Evolutionary conservation across 768 basidiomycete genomes (phyloP), one percentile per base, ranked within the genome.

Genomic region (Termitomyces sp.): DNA sequence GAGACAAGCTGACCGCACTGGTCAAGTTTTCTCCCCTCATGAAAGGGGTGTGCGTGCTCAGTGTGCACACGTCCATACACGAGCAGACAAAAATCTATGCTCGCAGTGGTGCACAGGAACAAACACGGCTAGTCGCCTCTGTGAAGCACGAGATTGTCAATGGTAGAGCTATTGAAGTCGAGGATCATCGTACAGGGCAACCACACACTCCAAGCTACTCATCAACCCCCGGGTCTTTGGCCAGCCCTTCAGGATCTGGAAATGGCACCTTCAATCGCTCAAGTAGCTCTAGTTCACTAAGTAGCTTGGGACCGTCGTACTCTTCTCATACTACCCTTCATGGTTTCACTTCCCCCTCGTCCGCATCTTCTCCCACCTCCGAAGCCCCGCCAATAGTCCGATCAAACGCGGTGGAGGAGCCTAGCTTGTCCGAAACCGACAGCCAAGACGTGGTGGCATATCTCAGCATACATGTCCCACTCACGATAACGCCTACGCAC

Each of bases 1-100:
- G 95, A 7, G 95, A 98, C 73, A 82, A 81, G 11, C 76, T 97
- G 59, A 89, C 90, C 0, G 89, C 92, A 0, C 76, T 89, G 13
- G 83, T 94, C 73, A 97, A 96, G 71, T 92, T 97, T 71, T 86
- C 87, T 38, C 95, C 96, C 0, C 76, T 97, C 22, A 77, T 81
- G 42, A 98, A 98, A 73, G 96, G 96, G 8, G 88, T 90, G 6
- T 78, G 80, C 50, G 88, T 98, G 18, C 74, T 85, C 6, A 81
- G 74, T 50, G 82, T 96, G 24, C 73, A 79, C 20, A 91, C 89
- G 4, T 80, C 84, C 8, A 77, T 98, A 50, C 85, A 87, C 62
- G 94, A 98, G 74, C 83, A 83, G 3, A 84, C 85, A 1, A 92
- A 88, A 71, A 69, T 91, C 1, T 79, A 79, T 65, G 75, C 74